Conservation (phyloP, 805 yeast genomes). For the Yarrowia divulgata region DNA sequence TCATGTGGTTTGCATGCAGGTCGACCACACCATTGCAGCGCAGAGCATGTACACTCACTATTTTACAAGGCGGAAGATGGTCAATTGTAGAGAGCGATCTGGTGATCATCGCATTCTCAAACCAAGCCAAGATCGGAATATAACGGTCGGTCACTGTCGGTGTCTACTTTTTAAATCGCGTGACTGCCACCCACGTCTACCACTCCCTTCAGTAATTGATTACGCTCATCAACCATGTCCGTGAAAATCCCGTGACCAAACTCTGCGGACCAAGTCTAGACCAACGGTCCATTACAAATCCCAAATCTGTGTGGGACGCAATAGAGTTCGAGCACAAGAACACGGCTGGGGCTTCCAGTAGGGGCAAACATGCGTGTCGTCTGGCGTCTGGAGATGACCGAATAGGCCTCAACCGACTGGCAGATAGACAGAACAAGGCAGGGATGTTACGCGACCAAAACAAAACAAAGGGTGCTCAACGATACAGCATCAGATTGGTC, state of each 20-base stretch:
- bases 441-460: not conserved
- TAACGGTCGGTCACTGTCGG: not conserved
- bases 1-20: not conserved
- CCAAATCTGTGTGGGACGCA: not conserved
- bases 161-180: not conserved
- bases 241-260: conserved; percentile 23
- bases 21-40: not conserved
- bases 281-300: conserved; percentile 26
- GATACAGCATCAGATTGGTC: not conserved
- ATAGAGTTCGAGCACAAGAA: conserved; percentile 32
- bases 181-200: not conserved
- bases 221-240: not conserved
- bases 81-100: too few species aligned
- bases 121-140: not conserved
- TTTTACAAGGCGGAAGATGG: not conserved
- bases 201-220: too few species aligned
- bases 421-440: not conserved
- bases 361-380: conserved; percentile 12
- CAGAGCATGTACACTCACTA: not conserved
- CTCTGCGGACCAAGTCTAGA: conserved; percentile 24
- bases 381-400: not conserved
- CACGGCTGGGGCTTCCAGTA: conserved; percentile 38
- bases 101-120: not conserved
- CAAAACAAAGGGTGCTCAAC: not conserved
- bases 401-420: not conserved